These are phyloP conservation scores for Cubamyces lactineus DNA, from an alignment of 768 basidiomycete species.

Conservation along the genomic window DNA sequence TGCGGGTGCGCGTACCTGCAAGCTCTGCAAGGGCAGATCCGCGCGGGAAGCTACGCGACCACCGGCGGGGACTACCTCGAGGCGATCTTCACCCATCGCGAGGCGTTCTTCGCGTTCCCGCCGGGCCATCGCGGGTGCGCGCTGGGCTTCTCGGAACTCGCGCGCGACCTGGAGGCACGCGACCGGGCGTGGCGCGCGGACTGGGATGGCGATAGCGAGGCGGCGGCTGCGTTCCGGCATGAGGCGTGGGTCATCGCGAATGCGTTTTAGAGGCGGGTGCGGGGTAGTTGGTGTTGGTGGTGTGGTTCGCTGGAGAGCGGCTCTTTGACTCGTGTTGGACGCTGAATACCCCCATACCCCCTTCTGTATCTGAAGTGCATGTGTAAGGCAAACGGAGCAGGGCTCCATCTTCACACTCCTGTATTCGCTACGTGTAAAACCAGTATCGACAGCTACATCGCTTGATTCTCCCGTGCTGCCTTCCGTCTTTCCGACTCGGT, in stretches of 20 bases:
- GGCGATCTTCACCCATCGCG: conserved; percentile 76
- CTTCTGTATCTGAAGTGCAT: neutral
- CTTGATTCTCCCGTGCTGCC: neutral
- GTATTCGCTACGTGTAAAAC: neutral
- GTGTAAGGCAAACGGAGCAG: neutral
- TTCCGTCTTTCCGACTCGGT: conserved; percentile 14
- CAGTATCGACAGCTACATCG: neutral
- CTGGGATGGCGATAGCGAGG: conserved; percentile 70
- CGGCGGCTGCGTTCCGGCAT: conserved; percentile 66
- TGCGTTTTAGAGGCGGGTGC: conserved; percentile 3
- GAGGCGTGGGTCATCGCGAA: conserved; percentile 63
- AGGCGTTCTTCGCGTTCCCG: conserved; percentile 64
- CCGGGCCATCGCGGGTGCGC: conserved; percentile 67
- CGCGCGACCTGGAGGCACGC: conserved; percentile 61
- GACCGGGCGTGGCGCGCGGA: conserved; percentile 62
- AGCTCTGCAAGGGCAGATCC: conserved; percentile 32
- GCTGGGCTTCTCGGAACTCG: conserved; percentile 65
- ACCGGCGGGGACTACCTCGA: conserved; percentile 80
- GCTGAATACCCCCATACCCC: conserved; percentile 1
- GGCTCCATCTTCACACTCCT: neutral
- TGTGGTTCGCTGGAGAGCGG: neutral
- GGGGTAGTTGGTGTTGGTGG: neutral
- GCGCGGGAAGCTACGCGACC: conserved; percentile 44
- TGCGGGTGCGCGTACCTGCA: conserved; percentile 40
- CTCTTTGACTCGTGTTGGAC: neutral